Evolutionary conservation across 106 monocot species (phyloP), one percentile per base, ranked within the genome.

Genomic region (Platanthera zijinensis): DNA sequence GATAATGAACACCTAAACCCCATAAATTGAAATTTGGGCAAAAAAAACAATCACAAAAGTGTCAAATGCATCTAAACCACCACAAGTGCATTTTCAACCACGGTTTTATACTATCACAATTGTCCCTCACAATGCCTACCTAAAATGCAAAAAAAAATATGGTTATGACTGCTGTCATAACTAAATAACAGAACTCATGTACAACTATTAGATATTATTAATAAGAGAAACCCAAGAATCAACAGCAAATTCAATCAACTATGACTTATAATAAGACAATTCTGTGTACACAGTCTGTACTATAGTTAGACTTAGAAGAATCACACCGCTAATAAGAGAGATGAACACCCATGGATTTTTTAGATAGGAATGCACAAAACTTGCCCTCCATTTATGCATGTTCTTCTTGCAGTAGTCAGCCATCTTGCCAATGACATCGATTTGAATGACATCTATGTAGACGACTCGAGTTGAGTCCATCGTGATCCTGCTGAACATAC

Each of bases 381-480:
- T 88, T 6, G 90, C 90, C 6, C 73, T 69, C 86, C 81, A 89
- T 4, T 68, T 79, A 66, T 74, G 82, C 82, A 83, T 85, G 78
- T 78, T 74, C 22, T 62, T 71, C 59, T 79, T 52, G 74, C 84
- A 92, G 47, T 92, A 84, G 28, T 50, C 49, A 48, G 89, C 89
- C 52, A 92, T 48, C 62, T 78, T 18, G 50, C 82, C 84, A n/a
- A 85, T 89, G 48, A 92, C 50, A 17, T 48, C 51, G 51, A 52
- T 11, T 7, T 87, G 71, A 71, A 87, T 84, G 63, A 81, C 85
- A 32, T 84, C 83, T 51, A 85, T 84, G 51, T 81, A 87, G 5
- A 85, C 83, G 51, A 87, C 68, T 10, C 25, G 39, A 7, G 68
- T 12, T 28, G 4, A 3, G 4, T 39, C 68, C 68, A 32, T 25